A percentile compares a stretch with the other conserved stretches of the same genome.
These are phyloP conservation scores for Colletotrichum neosansevieriae DNA, from an alignment of 2,329 filamentous ascomycete genomes.

Conservation along the genomic window DNA sequence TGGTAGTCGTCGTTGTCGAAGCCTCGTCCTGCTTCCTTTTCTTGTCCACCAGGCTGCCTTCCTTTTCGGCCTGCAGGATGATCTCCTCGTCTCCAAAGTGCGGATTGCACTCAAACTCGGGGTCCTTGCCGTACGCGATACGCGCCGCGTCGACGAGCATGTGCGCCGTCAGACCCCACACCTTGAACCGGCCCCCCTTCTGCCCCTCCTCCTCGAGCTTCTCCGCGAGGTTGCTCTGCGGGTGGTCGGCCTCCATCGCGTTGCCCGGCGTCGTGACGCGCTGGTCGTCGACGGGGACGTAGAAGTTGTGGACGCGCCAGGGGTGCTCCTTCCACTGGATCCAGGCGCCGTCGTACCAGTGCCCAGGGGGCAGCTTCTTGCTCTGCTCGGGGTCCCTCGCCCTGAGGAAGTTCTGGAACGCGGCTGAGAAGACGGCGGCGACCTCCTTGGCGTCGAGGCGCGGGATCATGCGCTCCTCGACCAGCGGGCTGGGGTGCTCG, in stretches of 20 bases:
- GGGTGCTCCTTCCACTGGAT: conserved; percentile 79
- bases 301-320: conserved; percentile 95
- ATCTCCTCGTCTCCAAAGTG: conserved; percentile 66
- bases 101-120: conserved; percentile 80
- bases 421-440: conserved; percentile 91
- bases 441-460: conserved; percentile 90
- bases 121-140: conserved; percentile 84
- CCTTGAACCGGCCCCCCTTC: conserved; percentile 74
- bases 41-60: conserved; percentile 62
- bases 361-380: conserved; percentile 61
- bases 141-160: conserved; percentile 90
- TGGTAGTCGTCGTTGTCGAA: conserved; percentile 44
- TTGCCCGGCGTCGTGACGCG: conserved; percentile 70
- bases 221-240: conserved; percentile 58
- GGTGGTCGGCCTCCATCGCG: conserved; percentile 47
- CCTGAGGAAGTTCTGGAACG: conserved; percentile 85
- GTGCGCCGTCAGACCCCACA: conserved; percentile 95
- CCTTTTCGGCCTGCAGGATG: conserved; percentile 58
- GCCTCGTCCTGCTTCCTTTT: conserved; percentile 45
- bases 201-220: conserved; percentile 61
- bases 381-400: conserved; percentile 64
- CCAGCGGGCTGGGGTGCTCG: conserved; percentile 53
- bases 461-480: conserved; percentile 80
- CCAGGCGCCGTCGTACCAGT: conserved; percentile 91
- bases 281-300: conserved; percentile 82